phyloP scores from a whole-genome alignment of 108 stramenopile genomes.

The Pseudonitzschia multiseries region DNA sequence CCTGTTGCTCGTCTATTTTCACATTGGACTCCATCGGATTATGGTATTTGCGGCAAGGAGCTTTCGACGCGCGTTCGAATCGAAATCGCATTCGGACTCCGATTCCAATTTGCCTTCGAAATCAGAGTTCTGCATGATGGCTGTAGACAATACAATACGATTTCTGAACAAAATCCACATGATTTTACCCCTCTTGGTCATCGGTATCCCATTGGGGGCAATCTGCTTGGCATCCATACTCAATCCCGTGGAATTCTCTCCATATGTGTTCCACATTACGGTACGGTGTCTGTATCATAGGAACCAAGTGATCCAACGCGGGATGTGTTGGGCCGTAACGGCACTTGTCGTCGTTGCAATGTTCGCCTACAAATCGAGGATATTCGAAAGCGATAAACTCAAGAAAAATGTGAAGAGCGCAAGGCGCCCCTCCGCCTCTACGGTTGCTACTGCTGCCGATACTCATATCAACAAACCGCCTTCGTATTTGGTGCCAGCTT shows the following conservation, averaged over 20 bases:
- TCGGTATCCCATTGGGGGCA: slow-evolving; percentile 13
- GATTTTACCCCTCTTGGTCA: background rate
- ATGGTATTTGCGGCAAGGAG: slow-evolving; percentile 16
- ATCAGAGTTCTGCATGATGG: slow-evolving; percentile 4
- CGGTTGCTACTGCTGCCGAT: background rate
- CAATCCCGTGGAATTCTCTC: background rate
- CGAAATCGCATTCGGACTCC: background rate
- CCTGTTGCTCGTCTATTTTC: background rate
- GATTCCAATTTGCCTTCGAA: background rate
- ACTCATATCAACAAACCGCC: background rate
- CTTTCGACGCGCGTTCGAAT: slow-evolving; percentile 14
- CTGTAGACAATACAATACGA: slow-evolving; percentile 19
- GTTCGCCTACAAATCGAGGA: background rate
- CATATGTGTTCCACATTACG: background rate
- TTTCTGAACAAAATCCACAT: slow-evolving; percentile 17
- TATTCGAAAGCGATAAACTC: no score
- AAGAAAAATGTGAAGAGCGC: background rate
- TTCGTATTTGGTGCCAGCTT: background rate
- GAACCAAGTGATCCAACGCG: background rate
- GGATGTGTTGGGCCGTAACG: background rate
- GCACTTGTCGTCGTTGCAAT: background rate
- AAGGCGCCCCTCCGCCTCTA: background rate
- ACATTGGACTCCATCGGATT: slow-evolving; percentile 12
- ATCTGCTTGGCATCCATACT: background rate
- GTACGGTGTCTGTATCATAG: background rate